Conservation (phyloP, 148 eudicot genomes). For the Silene conica region DNA sequence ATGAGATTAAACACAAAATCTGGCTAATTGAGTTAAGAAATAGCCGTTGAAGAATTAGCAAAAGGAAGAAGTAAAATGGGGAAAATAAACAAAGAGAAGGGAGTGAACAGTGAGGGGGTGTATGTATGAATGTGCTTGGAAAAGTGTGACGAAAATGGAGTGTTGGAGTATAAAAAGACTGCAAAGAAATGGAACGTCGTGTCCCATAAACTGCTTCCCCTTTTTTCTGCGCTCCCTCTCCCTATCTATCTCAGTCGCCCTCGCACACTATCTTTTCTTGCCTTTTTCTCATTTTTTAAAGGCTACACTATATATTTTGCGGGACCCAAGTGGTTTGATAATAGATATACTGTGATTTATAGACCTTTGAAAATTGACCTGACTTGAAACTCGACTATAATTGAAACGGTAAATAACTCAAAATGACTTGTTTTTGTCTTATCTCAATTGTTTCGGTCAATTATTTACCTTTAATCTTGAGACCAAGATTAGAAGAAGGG, state of each 20-base stretch:
- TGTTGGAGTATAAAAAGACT: not conserved
- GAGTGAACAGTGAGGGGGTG: not conserved
- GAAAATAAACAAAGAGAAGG: not conserved
- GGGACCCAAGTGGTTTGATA: no score
- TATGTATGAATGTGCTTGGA: conserved; percentile 15
- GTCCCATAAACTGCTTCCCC: conserved; percentile 11
- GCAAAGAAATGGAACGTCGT: conserved; percentile 21
- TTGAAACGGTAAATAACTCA: no score
- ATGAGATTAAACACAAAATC: not conserved
- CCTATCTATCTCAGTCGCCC: not conserved
- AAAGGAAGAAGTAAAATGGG: not conserved
- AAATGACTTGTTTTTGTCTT: no score
- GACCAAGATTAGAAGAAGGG: no score
- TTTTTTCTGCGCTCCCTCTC: conserved; percentile 14
- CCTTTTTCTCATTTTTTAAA: conserved; percentile 12
- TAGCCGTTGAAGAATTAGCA: conserved; percentile 17
- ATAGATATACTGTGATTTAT: no score
- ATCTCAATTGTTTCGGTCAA: no score
- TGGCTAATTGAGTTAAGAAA: not conserved
- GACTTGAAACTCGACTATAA: no score
- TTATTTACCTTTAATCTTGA: no score
- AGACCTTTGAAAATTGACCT: no score
- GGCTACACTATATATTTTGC: no score
- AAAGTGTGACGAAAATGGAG: conserved; percentile 14
- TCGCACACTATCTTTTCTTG: not conserved